Base-by-base conservation (phyloP, 495 filamentous ascomycete genomes). In the Tuber magnatum region DNA sequence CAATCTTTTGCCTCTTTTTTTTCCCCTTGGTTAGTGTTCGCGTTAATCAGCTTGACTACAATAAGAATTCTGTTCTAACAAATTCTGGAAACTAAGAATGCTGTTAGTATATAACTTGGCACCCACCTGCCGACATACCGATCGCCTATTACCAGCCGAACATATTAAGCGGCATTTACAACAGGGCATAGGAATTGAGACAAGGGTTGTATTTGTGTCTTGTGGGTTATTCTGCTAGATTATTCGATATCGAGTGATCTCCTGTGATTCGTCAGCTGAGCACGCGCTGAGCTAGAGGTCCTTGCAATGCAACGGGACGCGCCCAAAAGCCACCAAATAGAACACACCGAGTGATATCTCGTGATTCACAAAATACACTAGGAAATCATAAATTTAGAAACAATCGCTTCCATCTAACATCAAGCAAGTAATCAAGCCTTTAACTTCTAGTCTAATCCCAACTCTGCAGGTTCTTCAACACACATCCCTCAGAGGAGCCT, bases 391-490 rank as follows among this genome's bases (percentile, higher is more conserved):
- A 35, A 65, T 32, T 18, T 65, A 16, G 32, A 61, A 61, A 65
- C 56, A 65, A 65, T 35, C 28, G 56, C 56, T 28, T 65, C n/a
- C 18, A 35, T 65, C 56, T 35, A 65, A 35, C 14, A 65, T 65
- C 56, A 35, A 65, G 51, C 51, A 61, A 61, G n/a, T 7, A 61
- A 61, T 4, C 14, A n/a, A 61, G 51, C 8, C 10, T 65, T 35
- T 18, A 20, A 18, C 28, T 0, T 4, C 18, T 5, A 7, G 8
- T 20, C 14, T 1, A 78, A 68, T 83, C 86, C 94, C 94, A 99
- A 51, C 84, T 86, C 77, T 92, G 89, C 79, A 96, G 82, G 69
- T 90, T 89, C 73, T 84, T 85, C 75, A 97, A 81, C 5, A 92
- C 85, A 82, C 92, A 94, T 18, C 89, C 92, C 20, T 85, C 87